Base-by-base conservation (phyloP, 441 rosid species). In the Gossypium davidsonii region DNA sequence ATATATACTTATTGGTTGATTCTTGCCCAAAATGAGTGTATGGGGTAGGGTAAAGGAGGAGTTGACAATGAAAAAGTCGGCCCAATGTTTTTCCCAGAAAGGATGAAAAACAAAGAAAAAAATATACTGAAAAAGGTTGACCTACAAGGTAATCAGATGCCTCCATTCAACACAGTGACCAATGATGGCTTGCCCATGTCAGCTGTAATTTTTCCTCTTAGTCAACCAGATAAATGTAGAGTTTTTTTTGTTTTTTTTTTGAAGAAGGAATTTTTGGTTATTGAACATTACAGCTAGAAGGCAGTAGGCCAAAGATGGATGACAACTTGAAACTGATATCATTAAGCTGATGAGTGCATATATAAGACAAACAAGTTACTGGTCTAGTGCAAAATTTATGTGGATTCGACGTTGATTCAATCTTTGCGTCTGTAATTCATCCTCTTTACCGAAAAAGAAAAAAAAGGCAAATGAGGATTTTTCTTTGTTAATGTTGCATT, bases 31-130 rank as follows among this genome's bases (percentile, higher is more conserved):
- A 59, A 64, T 61, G 12, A 51, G 28, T 4, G 56, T 1, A 39
- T 57, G 69, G 77, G 69, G 76, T 70, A 75, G 82, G 76, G 65
- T 31, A 71, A 26, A 46, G 58, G 44, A 15, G 78, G 81, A 62
- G 89, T 86, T 83, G 88, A 86, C 92, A 81, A 79, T 49, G 73
- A 57, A 39, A 82, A 82, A 77, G 79, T 67, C 62, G 25, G 26
- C 39, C 67, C 55, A 55, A 67, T 48, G 71, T 34, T 34, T 76
- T 72, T 52, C 71, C 80, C 80, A 60, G 3, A 73, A 76, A 70
- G 67, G 75, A 62, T 58, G 78, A 75, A 57, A 75, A 74, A 63
- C 34, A 31, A 31, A 31, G 18, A 7, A 17, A 52, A 10, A 59
- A 15, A n/a, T 2, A 57, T 74, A 66, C 62, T 71, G 67, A 42